These are phyloP conservation scores for Hypoxylon perforatum DNA, from an alignment of 495 filamentous ascomycete species.

Conservation along the genomic window DNA sequence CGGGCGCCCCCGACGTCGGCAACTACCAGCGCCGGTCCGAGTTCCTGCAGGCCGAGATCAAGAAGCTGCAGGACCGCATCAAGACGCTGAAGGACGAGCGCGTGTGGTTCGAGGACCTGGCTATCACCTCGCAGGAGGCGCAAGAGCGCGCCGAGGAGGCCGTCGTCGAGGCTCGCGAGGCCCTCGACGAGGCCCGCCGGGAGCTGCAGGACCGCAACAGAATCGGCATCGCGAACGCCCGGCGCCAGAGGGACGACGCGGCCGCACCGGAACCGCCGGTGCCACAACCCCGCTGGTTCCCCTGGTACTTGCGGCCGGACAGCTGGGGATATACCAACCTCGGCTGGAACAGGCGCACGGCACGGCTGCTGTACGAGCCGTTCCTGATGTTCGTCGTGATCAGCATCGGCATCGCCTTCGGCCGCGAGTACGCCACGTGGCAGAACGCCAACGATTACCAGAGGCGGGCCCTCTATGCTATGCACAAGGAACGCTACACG, in stretches of 20 bases:
- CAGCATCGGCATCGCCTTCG: constrained; percentile 7
- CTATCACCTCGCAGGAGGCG: background rate
- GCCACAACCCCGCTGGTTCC: no score
- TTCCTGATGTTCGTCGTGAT: background rate
- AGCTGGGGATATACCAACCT: no score
- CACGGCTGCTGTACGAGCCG: background rate
- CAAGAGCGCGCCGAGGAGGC: background rate
- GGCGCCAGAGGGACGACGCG: no score
- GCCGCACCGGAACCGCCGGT: no score
- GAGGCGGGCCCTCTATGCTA: constrained; percentile 19
- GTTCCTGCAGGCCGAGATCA: constrained; percentile 18
- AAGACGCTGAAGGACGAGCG: background rate
- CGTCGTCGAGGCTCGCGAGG: background rate
- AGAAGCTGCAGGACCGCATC: constrained; percentile 18
- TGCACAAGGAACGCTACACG: background rate
- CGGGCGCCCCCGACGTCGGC: background rate
- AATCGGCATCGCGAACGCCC: no score
- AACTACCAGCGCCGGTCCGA: background rate
- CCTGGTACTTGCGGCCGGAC: no score
- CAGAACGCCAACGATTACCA: constrained; percentile 17
- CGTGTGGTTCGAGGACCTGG: constrained; percentile 8
- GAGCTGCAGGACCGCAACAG: no score
- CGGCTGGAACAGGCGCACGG: no score
- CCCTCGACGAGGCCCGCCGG: no score
- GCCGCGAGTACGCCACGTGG: constrained; percentile 22